A percentile compares a stretch with the other conserved stretches of the same genome.
phyloP scores from a whole-genome alignment of 495 filamentous ascomycete genomes.

The Neurospora sp. region DNA sequence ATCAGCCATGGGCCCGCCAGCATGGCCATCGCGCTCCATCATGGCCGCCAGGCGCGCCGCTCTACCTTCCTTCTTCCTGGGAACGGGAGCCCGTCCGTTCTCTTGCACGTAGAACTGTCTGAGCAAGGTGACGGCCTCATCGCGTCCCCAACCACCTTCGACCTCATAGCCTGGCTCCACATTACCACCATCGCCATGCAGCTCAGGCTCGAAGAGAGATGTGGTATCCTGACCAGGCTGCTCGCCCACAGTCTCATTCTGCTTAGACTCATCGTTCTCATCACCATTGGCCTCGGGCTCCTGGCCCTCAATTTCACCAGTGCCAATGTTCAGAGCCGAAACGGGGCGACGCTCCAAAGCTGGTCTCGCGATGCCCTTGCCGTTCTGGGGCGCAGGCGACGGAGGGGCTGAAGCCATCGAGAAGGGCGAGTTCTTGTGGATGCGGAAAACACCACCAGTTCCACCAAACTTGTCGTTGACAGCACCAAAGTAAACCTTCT shows the following conservation, averaged over 20 bases:
- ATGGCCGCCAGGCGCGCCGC: constrained; percentile 38
- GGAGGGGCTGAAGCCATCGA: constrained; percentile 14
- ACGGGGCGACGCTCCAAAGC: constrained; percentile 13
- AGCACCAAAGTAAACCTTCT: constrained; percentile 86
- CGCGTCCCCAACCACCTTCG: constrained; percentile 70
- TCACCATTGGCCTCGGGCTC: background rate
- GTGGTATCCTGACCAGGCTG: background rate
- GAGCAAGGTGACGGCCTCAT: constrained; percentile 84
- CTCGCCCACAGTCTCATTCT: background rate
- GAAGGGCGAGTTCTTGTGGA: constrained; percentile 62
- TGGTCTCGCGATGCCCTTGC: constrained; percentile 20
- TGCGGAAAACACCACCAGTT: constrained; percentile 77
- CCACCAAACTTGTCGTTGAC: constrained; percentile 94
- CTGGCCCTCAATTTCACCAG: background rate
- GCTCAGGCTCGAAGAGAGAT: constrained; percentile 1
- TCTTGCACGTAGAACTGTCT: constrained; percentile 95
- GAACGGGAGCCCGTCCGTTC: constrained; percentile 60
- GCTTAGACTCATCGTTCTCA: constrained; percentile 1
- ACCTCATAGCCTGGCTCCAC: constrained; percentile 67
- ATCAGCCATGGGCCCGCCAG: constrained; percentile 16
- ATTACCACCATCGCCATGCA: constrained; percentile 31
- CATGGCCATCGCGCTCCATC: constrained; percentile 27
- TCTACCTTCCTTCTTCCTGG: constrained; percentile 43
- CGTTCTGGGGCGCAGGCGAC: constrained; percentile 18
- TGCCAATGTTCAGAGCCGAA: constrained; percentile 4